Conservation (phyloP, 495 filamentous ascomycete species). For the Xylaria castorea region DNA sequence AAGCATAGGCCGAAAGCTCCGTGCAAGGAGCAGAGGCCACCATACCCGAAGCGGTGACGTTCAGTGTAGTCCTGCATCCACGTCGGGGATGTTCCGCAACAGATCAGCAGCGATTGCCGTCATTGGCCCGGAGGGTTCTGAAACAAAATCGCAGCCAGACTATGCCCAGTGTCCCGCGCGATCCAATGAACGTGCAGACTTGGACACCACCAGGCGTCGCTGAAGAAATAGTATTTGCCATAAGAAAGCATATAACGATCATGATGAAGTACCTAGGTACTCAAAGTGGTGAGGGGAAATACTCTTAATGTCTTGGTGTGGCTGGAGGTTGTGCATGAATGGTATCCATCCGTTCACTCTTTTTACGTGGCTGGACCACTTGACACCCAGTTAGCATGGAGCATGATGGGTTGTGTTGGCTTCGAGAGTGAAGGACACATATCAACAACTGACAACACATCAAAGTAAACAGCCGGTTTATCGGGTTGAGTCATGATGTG, state of each 20-base stretch:
- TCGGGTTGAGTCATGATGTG: constrained; percentile 17
- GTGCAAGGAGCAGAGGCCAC: neutral
- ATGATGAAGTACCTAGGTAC: neutral
- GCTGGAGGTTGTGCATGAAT: constrained; percentile 9
- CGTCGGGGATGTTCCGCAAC: constrained; percentile 23
- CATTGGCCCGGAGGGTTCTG: constrained; percentile 14
- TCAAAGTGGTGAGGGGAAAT: neutral
- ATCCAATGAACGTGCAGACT: constrained; percentile 19
- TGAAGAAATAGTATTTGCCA: constrained; percentile 7
- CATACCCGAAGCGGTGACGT: constrained; percentile 21
- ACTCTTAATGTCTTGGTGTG: constrained; percentile 5
- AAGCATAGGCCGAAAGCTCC: constrained; percentile 22
- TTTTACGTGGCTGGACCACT: constrained; percentile 14
- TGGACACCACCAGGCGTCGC: constrained; percentile 12
- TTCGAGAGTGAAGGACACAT: neutral
- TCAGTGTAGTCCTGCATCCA: constrained; percentile 5
- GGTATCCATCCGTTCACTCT: constrained; percentile 7
- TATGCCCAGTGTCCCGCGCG: neutral
- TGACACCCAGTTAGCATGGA: constrained; percentile 10
- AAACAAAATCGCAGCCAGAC: constrained; percentile 18
- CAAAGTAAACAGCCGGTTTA: constrained; percentile 10
- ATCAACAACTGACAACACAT: constrained; percentile 25
- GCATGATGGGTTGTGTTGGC: constrained; percentile 1
- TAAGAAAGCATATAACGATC: neutral
- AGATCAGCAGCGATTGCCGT: neutral